These are phyloP conservation scores for Gonium pectorale DNA, from an alignment of 139 green algal species.

Conservation along the genomic window DNA sequence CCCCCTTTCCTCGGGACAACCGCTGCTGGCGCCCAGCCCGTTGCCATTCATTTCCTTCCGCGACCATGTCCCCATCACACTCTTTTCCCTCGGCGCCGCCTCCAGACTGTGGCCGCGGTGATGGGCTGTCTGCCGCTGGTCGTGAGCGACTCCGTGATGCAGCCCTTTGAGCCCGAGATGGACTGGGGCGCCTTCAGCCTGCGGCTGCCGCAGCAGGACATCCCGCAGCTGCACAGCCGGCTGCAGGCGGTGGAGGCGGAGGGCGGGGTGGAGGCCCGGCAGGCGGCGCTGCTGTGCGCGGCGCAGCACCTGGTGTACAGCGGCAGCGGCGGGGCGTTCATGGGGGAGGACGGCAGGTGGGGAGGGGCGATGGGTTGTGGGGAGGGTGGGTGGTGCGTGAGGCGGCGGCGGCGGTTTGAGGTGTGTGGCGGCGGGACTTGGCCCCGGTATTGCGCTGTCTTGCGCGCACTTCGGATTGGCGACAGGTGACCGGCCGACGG, in stretches of 20 bases:
- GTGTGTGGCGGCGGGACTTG: too few species aligned
- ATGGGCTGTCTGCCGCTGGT: conserved; percentile 38
- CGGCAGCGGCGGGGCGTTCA: conserved; percentile 26
- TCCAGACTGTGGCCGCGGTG: background rate
- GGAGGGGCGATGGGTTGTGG: too few species aligned
- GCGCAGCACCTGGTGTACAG: conserved; percentile 48
- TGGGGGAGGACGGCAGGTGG: conserved; percentile 49
- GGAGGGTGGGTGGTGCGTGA: too few species aligned
- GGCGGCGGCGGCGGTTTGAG: too few species aligned
- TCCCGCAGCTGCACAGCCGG: background rate
- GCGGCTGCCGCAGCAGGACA: background rate
- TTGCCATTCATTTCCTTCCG: too few species aligned
- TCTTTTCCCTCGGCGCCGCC: background rate
- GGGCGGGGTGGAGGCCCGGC: background rate
- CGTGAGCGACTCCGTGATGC: conserved; percentile 34
- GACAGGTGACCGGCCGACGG: too few species aligned
- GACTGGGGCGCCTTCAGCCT: conserved; percentile 39
- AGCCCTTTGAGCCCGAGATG: conserved; percentile 54
- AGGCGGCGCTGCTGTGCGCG: conserved; percentile 29
- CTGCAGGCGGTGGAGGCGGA: conserved; percentile 17
- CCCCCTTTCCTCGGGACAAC: too few species aligned
- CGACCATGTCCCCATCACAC: background rate
- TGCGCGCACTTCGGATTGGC: too few species aligned
- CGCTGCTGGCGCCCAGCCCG: too few species aligned
- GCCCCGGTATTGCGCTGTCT: too few species aligned